Evolutionary conservation across 2,329 filamentous ascomycete species (phyloP).

Genomic region (Ceratocystis eucalypticola): DNA sequence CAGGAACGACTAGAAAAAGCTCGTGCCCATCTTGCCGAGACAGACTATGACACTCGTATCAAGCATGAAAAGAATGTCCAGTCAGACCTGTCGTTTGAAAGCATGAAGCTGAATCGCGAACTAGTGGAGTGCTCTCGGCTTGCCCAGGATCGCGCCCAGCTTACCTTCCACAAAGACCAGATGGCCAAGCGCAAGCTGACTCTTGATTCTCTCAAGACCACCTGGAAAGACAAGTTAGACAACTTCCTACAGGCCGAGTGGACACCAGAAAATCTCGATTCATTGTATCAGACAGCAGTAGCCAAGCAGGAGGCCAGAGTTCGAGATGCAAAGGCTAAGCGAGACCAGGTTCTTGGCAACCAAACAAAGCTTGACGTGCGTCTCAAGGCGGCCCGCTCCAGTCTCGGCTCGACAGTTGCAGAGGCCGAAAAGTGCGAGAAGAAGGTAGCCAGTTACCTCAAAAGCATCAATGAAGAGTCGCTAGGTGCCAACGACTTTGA

Average conservation of each 20-base stretch:
- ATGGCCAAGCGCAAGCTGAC: conserved; percentile 58
- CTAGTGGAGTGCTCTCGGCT: conserved; percentile 69
- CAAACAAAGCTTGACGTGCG: conserved; percentile 64
- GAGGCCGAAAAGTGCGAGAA: conserved; percentile 50
- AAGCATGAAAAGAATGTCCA: conserved; percentile 52
- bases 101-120: conserved; percentile 61
- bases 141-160: conserved; percentile 67
- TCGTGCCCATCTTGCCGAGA: conserved; percentile 47
- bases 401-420: conserved; percentile 47
- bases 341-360: conserved; percentile 58
- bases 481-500: conserved; percentile 40
- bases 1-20: conserved; percentile 47
- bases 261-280: conserved; percentile 56
- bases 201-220: conserved; percentile 61
- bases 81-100: conserved; percentile 56
- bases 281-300: conserved; percentile 51
- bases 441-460: conserved; percentile 38
- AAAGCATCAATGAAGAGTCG: conserved; percentile 31
- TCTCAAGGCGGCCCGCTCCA: conserved; percentile 51
- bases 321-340: conserved; percentile 51
- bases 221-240: conserved; percentile 58
- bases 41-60: conserved; percentile 59
- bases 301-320: conserved; percentile 44
- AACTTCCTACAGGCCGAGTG: conserved; percentile 51
- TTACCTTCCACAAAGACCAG: conserved; percentile 74